A percentile compares a stretch with the other conserved stretches of the same genome.
Evolutionary conservation across 2,329 filamentous ascomycete genomes (phyloP).

Genomic region (Cladophialophora yegresii): DNA sequence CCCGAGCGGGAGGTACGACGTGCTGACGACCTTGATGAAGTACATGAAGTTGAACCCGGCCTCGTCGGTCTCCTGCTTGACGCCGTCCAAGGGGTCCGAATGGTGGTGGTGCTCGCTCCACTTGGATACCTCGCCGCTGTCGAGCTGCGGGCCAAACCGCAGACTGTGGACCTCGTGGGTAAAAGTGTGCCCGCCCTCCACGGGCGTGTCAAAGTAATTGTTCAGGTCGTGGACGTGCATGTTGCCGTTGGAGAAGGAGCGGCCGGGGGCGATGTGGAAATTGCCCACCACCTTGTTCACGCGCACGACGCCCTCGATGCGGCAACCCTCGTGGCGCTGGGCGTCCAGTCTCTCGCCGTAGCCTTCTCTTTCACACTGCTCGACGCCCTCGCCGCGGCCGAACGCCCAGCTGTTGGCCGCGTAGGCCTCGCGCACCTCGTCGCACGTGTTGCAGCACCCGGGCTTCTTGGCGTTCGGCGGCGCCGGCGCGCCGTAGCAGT

Average conservation of each 20-base stretch:
- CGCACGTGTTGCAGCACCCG: constrained; percentile 97
- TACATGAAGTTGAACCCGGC: constrained; percentile 97
- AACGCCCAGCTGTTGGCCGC: constrained; percentile 90
- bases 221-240: constrained; percentile 97
- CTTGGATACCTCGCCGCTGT: constrained; percentile 53
- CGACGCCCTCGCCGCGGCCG: constrained; percentile 84
- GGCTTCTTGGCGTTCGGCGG: constrained; percentile 71
- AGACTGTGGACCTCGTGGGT: constrained; percentile 84
- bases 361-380: constrained; percentile 93
- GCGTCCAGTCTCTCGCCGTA: constrained; percentile 85
- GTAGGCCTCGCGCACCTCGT: constrained; percentile 94
- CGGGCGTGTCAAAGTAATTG: constrained; percentile 80
- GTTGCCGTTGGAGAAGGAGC: constrained; percentile 93
- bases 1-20: constrained; percentile 87
- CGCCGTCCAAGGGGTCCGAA: constrained; percentile 80
- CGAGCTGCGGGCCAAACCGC: constrained; percentile 86
- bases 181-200: constrained; percentile 76
- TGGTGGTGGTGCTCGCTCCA: constrained; percentile 93
- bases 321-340: constrained; percentile 89
- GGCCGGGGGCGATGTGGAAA: constrained; percentile 95
- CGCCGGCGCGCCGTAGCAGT: constrained; percentile 81
- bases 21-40: constrained; percentile 97
- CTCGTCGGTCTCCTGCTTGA: constrained; percentile 74
- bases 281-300: constrained; percentile 99
- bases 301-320: constrained; percentile 84